phyloP scores from a whole-genome alignment of 129 eudicot species.

The Lactuca saligna region DNA sequence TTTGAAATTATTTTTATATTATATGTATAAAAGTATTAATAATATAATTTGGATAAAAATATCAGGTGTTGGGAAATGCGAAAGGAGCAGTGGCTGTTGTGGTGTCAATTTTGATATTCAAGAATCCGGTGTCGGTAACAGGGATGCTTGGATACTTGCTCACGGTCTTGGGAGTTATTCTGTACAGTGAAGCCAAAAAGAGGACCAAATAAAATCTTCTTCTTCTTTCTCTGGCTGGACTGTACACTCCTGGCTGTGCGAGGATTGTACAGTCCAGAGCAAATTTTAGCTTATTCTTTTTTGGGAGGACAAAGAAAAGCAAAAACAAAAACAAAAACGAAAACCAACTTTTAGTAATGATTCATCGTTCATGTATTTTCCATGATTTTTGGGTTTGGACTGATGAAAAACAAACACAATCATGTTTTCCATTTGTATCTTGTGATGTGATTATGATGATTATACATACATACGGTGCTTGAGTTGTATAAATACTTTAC shows the following conservation, averaged over 20 bases:
- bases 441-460: slow-evolving; percentile 23
- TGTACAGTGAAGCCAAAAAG: slow-evolving; percentile 37
- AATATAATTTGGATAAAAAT: no score
- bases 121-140: slow-evolving; percentile 36
- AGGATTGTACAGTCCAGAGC: not conserved
- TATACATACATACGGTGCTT: slow-evolving; percentile 12
- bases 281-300: slow-evolving; percentile 17
- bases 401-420: slow-evolving; percentile 17
- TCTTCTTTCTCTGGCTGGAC: not conserved
- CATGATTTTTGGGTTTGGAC: slow-evolving; percentile 8
- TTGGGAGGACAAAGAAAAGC: slow-evolving; percentile 4
- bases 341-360: slow-evolving; percentile 4
- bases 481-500: slow-evolving; percentile 21
- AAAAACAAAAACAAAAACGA: not conserved
- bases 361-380: slow-evolving; percentile 21
- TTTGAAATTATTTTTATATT: no score
- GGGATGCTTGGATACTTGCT: slow-evolving; percentile 39
- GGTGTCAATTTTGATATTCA: slow-evolving; percentile 39
- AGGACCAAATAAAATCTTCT: slow-evolving; percentile 19
- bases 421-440: slow-evolving; percentile 14
- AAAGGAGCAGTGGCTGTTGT: slow-evolving; percentile 49
- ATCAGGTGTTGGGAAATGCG: slow-evolving; percentile 44
- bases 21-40: no score
- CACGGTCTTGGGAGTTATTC: slow-evolving; percentile 31
- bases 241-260: not conserved